Base-by-base conservation (phyloP, 164 flowering plant genomes). In the Vitis rotundifolia region DNA sequence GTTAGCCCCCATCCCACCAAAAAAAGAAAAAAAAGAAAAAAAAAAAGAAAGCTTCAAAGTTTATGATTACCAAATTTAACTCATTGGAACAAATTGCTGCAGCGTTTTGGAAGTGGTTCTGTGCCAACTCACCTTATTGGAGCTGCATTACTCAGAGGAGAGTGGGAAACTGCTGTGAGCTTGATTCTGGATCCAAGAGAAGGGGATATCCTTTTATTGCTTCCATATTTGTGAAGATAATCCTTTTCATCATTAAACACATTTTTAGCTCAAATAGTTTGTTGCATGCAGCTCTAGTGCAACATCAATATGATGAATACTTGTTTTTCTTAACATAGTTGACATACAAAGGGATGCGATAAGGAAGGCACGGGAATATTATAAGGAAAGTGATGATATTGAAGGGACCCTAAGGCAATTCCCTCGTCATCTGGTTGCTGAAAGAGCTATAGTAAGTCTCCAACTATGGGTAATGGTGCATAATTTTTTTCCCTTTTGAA, bases 41-140 rank as follows among this genome's bases (percentile, higher is more conserved):
- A 22, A 22, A 22, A 22, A 22, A 1, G 26, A 22, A 22, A 22
- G 26, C 26, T 22, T 22, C 26, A 22, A 22, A 22, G 26, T 22
- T 22, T 22, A 22, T 22, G 26, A 22, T 22, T 22, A 22, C 63
- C 73, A 51, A 47, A 63, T 28, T 54, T 31, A 58, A 61, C 63
- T 71, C 52, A 4, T 50, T 70, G 11, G 48, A 9, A 14, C 9
- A 59, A 48, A 63, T 71, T 28, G 18, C 66, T 71, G 79, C 88
- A 93, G 99, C 92, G 97, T 50, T 95, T 95, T 85, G 99, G 99
- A 74, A 93, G 92, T 86, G 95, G 97, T 72, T 83, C 98, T 31
- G 88, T 95, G 64, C 92, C 99, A 75, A 95, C 98, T 71, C 91
- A 91, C 71, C 81, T 79, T 49, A 78, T 95, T 80, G 99, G 99